Base-by-base conservation (phyloP, 1,284 basidiomycete species). In the Papiliotrema terrestris region DNA sequence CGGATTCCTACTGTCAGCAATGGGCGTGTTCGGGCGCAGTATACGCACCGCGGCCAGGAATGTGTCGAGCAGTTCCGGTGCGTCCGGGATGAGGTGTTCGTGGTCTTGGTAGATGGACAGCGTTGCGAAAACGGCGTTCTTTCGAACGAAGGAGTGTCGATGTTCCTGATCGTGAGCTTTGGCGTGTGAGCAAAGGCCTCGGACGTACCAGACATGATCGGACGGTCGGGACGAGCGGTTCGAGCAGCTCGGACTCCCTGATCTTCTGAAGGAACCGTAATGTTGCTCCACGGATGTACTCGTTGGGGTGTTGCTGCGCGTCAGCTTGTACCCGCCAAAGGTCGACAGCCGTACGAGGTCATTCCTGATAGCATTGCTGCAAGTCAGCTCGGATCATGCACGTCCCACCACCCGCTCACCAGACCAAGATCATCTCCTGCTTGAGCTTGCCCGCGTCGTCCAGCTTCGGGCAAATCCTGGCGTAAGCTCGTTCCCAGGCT, bases 371-470 rank as follows among this genome's bases (percentile, higher is more conserved):
- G 94, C 94, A 71, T 98, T 98, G 69, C 91, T 93, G 69, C 36
- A 52, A 43, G 54, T 76, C 46, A 71, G 64, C 54, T 19, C 6
- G 19, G 44, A 45, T 22, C 29, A 8, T 1, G 37, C 38, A n/a
- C 38, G 32, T 4, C 2, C 13, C 8, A 43, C 9, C 11, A 19
- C n/a, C 9, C 1, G 84, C 89, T 72, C 74, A 94, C 91, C 95
- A 94, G 45, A 98, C 95, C 46, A 99, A 83, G 70, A 98, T 98
- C 96, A 98, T 98, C 80, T 98, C 96, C 79, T 98, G 96, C 83
- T 97, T 98, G 68, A 98, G 80, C 79, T 98, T 98, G 54, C 96
- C 96, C 62, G 85, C 86, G 62, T 98, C 94, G 68, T 98, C 96
- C 65, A 96, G 88, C 78, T 98, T 98, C 25, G 96, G 95, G 78